Evolutionary conservation across 257 asterid species (phyloP), one percentile per base, ranked within the genome.

Genomic region (Salvia rosmarinus): DNA sequence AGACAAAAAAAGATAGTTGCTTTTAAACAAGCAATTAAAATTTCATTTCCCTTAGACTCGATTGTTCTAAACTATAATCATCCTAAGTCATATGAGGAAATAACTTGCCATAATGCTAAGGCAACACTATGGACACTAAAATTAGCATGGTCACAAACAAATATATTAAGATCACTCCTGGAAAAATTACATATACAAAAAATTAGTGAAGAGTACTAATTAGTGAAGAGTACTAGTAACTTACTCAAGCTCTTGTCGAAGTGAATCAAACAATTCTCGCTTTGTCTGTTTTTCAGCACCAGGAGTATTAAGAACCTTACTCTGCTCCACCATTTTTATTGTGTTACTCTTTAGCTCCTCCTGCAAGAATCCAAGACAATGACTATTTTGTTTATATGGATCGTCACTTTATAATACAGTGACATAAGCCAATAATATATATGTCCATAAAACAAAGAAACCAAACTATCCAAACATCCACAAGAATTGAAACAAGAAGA

Each of bases 241-340:
- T 80, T 80, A 94, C 97, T 94, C 98, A 30, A 94, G 95, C 82
- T 90, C 94, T 77, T 89, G 97, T 14, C 95, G 86, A 67, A 94
- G 96, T 5, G 96, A 89, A 81, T 91, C 95, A 74, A 89, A 91
- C 79, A 94, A 91, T 77, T 94, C 99, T 74, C 99, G 78, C 86
- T 94, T 94, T 4, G 99, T 89, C 82, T 94, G 97, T 79, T 91
- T 94, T 72, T 91, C 99, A 6, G 97, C 96, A 39, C 95, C 96
- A 67, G 97, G 93, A 35, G 97, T 91, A 60, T 88, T 91, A 46
- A 94, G 87, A 73, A 91, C 96, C 88, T 81, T 94, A 82, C 97
- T 94, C 83, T 94, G 99, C 87, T 94, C 96, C 81, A 89, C 97
- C 98, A 92, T 92, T 84, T 89, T 92, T 55, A 88, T 84, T 6